Evolutionary conservation across 495 filamentous ascomycete genomes (phyloP).

Genomic region (Evernia prunastri): DNA sequence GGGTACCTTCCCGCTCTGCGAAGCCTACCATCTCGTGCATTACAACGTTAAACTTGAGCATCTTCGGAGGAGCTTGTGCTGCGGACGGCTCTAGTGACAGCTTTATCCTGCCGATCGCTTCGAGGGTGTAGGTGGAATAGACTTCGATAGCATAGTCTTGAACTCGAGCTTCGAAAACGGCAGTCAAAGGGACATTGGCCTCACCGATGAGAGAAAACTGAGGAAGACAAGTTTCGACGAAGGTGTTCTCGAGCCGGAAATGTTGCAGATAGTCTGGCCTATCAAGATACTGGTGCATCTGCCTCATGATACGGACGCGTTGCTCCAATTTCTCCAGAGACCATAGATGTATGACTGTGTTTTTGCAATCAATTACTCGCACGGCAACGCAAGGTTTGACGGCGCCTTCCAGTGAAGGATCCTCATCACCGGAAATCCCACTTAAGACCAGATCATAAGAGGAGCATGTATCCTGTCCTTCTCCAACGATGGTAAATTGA

Average conservation of each 20-base stretch:
- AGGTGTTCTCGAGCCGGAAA: conserved; percentile 60
- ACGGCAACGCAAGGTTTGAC: conserved; percentile 88
- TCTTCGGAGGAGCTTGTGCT: conserved; percentile 84
- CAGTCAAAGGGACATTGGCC: conserved; percentile 84
- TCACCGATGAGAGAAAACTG: conserved; percentile 91
- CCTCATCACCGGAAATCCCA: conserved; percentile 84
- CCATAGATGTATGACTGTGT: conserved; percentile 85
- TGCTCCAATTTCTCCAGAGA: conserved; percentile 86
- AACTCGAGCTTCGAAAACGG: conserved; percentile 90
- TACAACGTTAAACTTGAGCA: conserved; percentile 95
- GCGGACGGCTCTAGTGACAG: conserved; percentile 90
- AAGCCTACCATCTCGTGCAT: conserved; percentile 98
- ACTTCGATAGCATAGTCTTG: conserved; percentile 92
- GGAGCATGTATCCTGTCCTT: conserved; percentile 81
- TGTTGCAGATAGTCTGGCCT: conserved; percentile 85
- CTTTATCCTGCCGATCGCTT: conserved; percentile 81
- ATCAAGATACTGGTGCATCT: conserved; percentile 93
- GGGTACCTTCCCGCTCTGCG: conserved; percentile 89
- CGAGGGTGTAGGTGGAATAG: conserved; percentile 83
- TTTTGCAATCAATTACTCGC: conserved; percentile 85
- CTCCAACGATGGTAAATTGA: conserved; percentile 86
- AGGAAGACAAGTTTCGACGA: conserved; percentile 81
- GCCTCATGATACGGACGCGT: conserved; percentile 83
- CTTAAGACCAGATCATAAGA: conserved; percentile 95
- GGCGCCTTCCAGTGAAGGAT: conserved; percentile 70